Conservation (phyloP, 257 asterid genomes). For the Mentha longifolia region DNA sequence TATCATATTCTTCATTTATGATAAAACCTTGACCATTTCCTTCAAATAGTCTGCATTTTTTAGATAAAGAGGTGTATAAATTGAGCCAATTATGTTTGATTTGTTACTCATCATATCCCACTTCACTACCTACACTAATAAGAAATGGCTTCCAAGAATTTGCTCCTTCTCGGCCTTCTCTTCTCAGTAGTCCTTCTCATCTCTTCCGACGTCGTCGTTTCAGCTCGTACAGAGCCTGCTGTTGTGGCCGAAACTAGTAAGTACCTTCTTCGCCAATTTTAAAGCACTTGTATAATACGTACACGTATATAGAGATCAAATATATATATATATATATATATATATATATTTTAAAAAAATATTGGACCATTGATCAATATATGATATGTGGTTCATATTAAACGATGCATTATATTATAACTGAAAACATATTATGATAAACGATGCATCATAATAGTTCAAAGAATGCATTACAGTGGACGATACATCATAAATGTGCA, state of each 20-base stretch:
- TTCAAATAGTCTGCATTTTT: conserved; percentile 2
- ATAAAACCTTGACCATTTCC: not conserved
- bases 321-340: too few species aligned
- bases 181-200: conserved; percentile 29
- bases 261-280: not conserved
- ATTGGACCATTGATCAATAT: too few species aligned
- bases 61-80: conserved; percentile 32
- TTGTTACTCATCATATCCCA: conserved; percentile 12
- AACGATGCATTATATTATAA: too few species aligned
- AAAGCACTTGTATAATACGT: too few species aligned
- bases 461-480: too few species aligned
- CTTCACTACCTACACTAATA: not conserved
- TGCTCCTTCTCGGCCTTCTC: conserved; percentile 39
- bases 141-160: conserved; percentile 38
- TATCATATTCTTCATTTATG: not conserved
- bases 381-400: too few species aligned
- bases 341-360: too few species aligned
- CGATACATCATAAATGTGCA: too few species aligned
- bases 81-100: not conserved
- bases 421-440: too few species aligned
- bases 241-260: conserved; percentile 21
- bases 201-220: conserved; percentile 37
- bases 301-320: too few species aligned
- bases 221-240: conserved; percentile 31
- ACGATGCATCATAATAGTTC: too few species aligned